A percentile compares a stretch with the other conserved stretches of the same genome.
Evolutionary conservation across 2,329 filamentous ascomycete species (phyloP).

Genomic region (Cladophialophora immunda): DNA sequence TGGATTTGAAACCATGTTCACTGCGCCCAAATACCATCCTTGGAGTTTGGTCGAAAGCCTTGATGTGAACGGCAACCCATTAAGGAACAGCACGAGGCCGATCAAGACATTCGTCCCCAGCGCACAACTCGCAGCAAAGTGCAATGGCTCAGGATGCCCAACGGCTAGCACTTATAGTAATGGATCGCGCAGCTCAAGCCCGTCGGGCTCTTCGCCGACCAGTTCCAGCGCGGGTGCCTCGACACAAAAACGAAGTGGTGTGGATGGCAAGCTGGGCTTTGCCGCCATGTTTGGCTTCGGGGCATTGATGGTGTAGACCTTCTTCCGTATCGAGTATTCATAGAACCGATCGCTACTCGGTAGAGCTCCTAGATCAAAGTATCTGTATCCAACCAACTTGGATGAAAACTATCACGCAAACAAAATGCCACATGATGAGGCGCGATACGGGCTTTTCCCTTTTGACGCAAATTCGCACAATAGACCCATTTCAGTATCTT

Average conservation of each 20-base stretch:
- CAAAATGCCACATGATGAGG: neutral
- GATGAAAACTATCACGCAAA: neutral
- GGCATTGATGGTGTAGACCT: conserved; percentile 4
- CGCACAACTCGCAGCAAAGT: conserved; percentile 26
- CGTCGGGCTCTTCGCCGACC: conserved; percentile 12
- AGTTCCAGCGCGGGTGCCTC: conserved; percentile 22
- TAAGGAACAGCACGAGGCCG: conserved; percentile 30
- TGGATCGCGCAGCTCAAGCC: conserved; percentile 7
- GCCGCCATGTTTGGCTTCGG: conserved; percentile 29
- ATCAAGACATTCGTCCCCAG: conserved; percentile 35
- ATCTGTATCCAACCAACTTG: neutral
- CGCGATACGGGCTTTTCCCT: neutral
- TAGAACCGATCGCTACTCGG: no score
- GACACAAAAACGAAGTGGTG: conserved; percentile 13
- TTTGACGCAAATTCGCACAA: neutral
- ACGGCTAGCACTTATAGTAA: conserved; percentile 14
- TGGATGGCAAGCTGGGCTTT: conserved; percentile 21
- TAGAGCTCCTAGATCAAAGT: conserved; percentile 1
- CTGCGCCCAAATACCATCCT: conserved; percentile 23
- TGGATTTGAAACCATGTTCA: conserved; percentile 52
- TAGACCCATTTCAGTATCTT: neutral
- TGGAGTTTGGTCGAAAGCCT: conserved; percentile 35
- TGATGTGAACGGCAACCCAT: conserved; percentile 26
- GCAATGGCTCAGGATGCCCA: conserved; percentile 27
- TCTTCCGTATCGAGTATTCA: neutral